Base-by-base conservation (phyloP, 257 asterid genomes). In the Lycium ferocissimum region DNA sequence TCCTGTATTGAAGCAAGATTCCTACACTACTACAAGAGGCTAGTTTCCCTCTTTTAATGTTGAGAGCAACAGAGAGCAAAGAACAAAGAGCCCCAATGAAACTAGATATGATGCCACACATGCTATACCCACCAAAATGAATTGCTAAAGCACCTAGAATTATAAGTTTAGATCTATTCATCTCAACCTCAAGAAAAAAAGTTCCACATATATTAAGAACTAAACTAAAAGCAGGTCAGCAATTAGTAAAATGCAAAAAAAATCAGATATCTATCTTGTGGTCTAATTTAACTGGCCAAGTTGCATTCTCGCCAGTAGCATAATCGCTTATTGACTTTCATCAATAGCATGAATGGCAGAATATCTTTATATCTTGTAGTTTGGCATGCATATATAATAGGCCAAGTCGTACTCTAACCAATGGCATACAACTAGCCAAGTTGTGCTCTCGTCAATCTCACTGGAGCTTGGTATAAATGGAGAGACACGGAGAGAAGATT, bases 371-470 rank as follows among this genome's bases (percentile, higher is more conserved):
- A 38, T 69, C 26, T 69, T n/a, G 26, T 69, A 69, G 45, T 38
- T 69, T 69, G 78, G 7, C 78, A 38, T 69, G 26, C 78, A 69
- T 38, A 37, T 47, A 69, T 37, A 69, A 38, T 51, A 69, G 26
- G 78, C 76, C 79, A 70, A 43, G 35, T 71, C 56, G 17, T 71
- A 71, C 79, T 71, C 57, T 71, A 56, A 71, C 56, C 17, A 71
- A 71, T 71, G 18, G 56, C 56, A 71, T 18, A 43, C 79, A 71
- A 40, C 79, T 43, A 71, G 35, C 79, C 79, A 71, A 18, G 54
- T 43, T 71, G 79, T 71, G 56, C 79, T 71, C 54, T 40, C 8
- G 6, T 17, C 53, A 70, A 38, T 38, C 53, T 70, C 54, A 70
- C 15, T 43, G n/a, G 33, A 70, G 54, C 56, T 71, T 71, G 1